These are phyloP conservation scores for Serendipita sp. DNA, from an alignment of 768 basidiomycete species.

Conservation along the genomic window DNA sequence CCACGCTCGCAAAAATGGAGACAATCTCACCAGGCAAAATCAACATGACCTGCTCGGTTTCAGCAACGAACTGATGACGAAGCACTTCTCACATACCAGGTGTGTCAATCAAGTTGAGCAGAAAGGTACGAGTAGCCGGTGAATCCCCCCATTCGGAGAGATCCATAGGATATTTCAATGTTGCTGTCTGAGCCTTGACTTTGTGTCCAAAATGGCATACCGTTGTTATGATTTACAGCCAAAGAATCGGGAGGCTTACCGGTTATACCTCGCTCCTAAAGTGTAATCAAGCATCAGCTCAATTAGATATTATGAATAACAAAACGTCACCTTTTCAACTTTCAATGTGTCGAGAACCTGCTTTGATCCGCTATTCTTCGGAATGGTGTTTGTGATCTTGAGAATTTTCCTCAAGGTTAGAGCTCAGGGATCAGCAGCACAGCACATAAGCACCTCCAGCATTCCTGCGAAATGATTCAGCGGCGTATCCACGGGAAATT, in stretches of 20 bases:
- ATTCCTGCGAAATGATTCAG: constrained; percentile 29
- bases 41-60: constrained; percentile 63
- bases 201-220: neutral
- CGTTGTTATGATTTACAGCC: neutral
- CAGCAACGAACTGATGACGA: neutral
- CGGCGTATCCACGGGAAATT: constrained; percentile 1
- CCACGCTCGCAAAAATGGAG: neutral
- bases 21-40: constrained; percentile 75
- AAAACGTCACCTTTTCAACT: constrained; percentile 46
- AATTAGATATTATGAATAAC: no score
- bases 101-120: constrained; percentile 93
- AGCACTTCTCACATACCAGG: constrained; percentile 24
- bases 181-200: constrained; percentile 95
- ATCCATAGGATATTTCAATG: constrained; percentile 24
- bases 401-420: constrained; percentile 14
- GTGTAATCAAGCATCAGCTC: no score
- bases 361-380: constrained; percentile 42
- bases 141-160: neutral
- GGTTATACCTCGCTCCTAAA: constrained; percentile 77
- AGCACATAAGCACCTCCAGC: constrained; percentile 40
- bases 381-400: constrained; percentile 78
- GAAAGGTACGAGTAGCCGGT: constrained; percentile 27
- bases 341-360: constrained; percentile 89
- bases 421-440: neutral
- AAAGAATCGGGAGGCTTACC: constrained; percentile 28